Evolutionary conservation across 768 basidiomycete species (phyloP).

Genomic region (Russula brevipes): DNA sequence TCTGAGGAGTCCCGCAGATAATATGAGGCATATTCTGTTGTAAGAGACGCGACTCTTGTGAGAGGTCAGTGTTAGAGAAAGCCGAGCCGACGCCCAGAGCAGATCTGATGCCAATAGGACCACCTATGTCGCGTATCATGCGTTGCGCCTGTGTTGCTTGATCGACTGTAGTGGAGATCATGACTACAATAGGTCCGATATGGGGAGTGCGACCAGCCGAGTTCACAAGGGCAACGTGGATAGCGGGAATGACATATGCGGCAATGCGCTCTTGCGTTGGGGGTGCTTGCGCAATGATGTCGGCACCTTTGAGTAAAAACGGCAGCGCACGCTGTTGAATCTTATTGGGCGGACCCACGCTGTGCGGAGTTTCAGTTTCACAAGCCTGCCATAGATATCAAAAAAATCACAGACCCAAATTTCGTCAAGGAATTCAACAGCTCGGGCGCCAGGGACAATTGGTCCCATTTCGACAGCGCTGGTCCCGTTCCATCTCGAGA

Average conservation of each 20-base stretch:
- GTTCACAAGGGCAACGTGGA: constrained; percentile 72
- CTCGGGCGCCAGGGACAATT: constrained; percentile 79
- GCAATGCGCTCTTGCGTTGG: constrained; percentile 98
- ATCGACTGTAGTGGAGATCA: constrained; percentile 97
- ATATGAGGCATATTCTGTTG: constrained; percentile 93
- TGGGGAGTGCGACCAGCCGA: constrained; percentile 51
- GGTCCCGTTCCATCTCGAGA: constrained; percentile 66
- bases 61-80: constrained; percentile 51
- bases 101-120: constrained; percentile 86
- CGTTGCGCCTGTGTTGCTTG: constrained; percentile 96
- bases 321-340: constrained; percentile 96
- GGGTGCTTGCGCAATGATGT: constrained; percentile 98
- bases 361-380: constrained; percentile 32
- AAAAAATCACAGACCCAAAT: constrained; percentile 68
- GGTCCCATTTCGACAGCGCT: constrained; percentile 93
- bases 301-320: constrained; percentile 87
- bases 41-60: constrained; percentile 74
- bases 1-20: constrained; percentile 95
- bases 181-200: constrained; percentile 81
- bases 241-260: constrained; percentile 90
- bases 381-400: constrained; percentile 8
- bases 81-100: constrained; percentile 83
- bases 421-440: constrained; percentile 83
- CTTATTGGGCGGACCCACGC: constrained; percentile 97
- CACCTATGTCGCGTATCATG: constrained; percentile 91